Percentiles rank a stretch among this genome's conserved stretches.
phyloP scores from a whole-genome alignment of 1,139 yeast genomes.

The Diutina rugosa region DNA sequence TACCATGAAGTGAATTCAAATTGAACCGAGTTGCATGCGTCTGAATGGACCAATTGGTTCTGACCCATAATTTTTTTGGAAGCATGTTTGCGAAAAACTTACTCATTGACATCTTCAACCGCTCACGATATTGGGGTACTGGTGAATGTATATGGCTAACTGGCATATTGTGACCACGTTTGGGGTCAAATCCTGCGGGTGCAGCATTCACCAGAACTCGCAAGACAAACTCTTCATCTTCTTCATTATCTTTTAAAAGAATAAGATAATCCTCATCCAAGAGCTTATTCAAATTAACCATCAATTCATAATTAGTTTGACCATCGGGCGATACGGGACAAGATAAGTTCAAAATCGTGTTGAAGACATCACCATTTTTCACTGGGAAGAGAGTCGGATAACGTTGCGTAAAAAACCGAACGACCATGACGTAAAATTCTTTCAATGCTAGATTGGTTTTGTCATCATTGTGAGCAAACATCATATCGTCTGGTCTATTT shows the following conservation, averaged over 20 bases:
- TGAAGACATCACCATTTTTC: slow-evolving; percentile 9
- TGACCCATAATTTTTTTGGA: slow-evolving; percentile 25
- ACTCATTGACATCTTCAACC: slow-evolving; percentile 23
- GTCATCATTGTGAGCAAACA: slow-evolving; percentile 11
- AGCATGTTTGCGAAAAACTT: slow-evolving; percentile 24
- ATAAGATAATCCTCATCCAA: slow-evolving; percentile 30
- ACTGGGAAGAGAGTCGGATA: slow-evolving; percentile 21
- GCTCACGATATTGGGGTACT: slow-evolving; percentile 25
- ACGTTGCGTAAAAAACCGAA: slow-evolving; percentile 15
- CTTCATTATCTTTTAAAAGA: slow-evolving; percentile 22
- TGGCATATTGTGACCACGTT: slow-evolving; percentile 18
- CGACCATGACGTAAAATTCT: slow-evolving; percentile 20
- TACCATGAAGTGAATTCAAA: slow-evolving; percentile 19
- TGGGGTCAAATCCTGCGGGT: slow-evolving; percentile 33
- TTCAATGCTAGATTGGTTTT: slow-evolving; percentile 14
- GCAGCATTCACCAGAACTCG: slow-evolving; percentile 25
- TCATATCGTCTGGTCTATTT: slow-evolving; percentile 12
- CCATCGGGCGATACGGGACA: slow-evolving; percentile 13
- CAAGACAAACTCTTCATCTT: slow-evolving; percentile 20
- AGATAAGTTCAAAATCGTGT: slow-evolving; percentile 16
- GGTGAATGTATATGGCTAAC: slow-evolving; percentile 27
- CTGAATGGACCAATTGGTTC: slow-evolving; percentile 32
- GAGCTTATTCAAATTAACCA: slow-evolving; percentile 14
- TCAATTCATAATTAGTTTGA: slow-evolving; percentile 11
- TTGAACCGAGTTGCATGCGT: slow-evolving; percentile 17